phyloP scores from a whole-genome alignment of 495 filamentous ascomycete species.

The Aspergillus olivimuriae region DNA sequence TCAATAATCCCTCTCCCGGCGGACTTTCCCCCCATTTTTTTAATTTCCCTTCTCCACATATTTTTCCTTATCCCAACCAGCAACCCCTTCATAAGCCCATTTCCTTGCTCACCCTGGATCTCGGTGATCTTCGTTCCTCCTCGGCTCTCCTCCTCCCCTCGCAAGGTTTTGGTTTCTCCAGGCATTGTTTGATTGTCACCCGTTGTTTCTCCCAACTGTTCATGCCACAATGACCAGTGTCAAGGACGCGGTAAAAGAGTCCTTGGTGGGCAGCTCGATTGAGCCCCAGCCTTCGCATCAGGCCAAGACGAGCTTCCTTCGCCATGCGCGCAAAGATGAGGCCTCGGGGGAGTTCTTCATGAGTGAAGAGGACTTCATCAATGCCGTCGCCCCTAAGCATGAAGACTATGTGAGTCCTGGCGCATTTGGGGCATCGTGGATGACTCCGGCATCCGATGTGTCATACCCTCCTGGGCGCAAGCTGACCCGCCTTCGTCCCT shows the following conservation, averaged over 20 bases:
- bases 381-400: slow-evolving; percentile 77
- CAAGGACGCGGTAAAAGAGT: slow-evolving; percentile 71
- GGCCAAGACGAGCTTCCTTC: slow-evolving; percentile 65
- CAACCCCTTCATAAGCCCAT: slow-evolving; percentile 16
- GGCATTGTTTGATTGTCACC: slow-evolving; percentile 9
- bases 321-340: slow-evolving; percentile 69
- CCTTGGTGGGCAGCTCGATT: slow-evolving; percentile 57
- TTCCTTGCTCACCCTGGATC: slow-evolving; percentile 2
- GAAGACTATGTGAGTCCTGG: slow-evolving; percentile 78
- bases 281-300: slow-evolving; percentile 60
- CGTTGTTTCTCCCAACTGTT: too few relatives aligned
- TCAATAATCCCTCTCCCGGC: too few relatives aligned
- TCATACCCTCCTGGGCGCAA: too few relatives aligned
- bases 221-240: slow-evolving; percentile 45
- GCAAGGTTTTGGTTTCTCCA: slow-evolving; percentile 7
- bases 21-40: slow-evolving; percentile 7
- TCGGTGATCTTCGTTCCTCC: slow-evolving; percentile 3
- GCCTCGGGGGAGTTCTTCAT: slow-evolving; percentile 72
- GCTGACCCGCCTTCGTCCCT: slow-evolving; percentile 3
- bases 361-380: slow-evolving; percentile 76
- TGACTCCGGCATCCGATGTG: slow-evolving; percentile 6
- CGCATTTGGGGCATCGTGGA: not conserved
- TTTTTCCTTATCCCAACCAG: slow-evolving; percentile 9
- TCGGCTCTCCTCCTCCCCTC: slow-evolving; percentile 1
- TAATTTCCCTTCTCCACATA: slow-evolving; percentile 16